These are phyloP conservation scores for Uronychia binucleata DNA, from an alignment of 73 alveolate genomes.

Conservation along the genomic window DNA sequence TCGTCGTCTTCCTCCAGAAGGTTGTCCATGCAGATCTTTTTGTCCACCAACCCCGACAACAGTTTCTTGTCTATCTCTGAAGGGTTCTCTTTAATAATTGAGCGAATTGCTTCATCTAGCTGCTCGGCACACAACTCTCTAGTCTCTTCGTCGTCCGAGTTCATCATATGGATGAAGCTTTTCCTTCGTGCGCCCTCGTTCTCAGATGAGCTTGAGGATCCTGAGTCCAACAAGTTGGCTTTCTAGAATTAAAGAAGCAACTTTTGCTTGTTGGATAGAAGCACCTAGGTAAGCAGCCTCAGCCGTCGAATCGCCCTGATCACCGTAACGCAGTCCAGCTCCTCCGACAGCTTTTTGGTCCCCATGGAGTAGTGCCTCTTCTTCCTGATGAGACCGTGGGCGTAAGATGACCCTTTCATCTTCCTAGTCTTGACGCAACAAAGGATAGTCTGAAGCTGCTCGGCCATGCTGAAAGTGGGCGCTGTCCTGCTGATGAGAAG, in stretches of 20 bases:
- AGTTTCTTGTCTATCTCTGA: constrained; percentile 21
- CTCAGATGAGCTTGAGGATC: constrained; percentile 31
- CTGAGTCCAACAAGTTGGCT: constrained; percentile 19
- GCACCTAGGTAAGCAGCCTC: constrained; percentile 22
- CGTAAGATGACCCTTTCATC: neutral
- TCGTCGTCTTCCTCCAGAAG: neutral
- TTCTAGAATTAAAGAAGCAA: constrained; percentile 19
- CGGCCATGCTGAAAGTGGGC: neutral
- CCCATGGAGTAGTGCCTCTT: constrained; percentile 11
- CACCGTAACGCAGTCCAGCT: constrained; percentile 32
- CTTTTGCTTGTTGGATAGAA: constrained; percentile 9
- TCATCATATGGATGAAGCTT: constrained; percentile 14
- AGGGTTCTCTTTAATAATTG: constrained; percentile 8
- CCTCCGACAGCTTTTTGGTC: constrained; percentile 22
- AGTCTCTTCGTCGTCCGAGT: neutral
- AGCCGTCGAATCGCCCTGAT: constrained; percentile 25
- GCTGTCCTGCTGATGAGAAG: neutral
- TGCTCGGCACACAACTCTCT: neutral
- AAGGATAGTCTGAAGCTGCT: neutral
- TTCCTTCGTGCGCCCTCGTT: constrained; percentile 12
- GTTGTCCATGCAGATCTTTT: neutral
- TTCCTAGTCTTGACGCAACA: constrained; percentile 21
- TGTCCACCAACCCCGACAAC: constrained; percentile 13
- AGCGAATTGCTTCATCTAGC: neutral
- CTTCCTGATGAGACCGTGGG: neutral